Conservation (phyloP, 1,284 basidiomycete genomes). For the Polyporus tsugae region DNA sequence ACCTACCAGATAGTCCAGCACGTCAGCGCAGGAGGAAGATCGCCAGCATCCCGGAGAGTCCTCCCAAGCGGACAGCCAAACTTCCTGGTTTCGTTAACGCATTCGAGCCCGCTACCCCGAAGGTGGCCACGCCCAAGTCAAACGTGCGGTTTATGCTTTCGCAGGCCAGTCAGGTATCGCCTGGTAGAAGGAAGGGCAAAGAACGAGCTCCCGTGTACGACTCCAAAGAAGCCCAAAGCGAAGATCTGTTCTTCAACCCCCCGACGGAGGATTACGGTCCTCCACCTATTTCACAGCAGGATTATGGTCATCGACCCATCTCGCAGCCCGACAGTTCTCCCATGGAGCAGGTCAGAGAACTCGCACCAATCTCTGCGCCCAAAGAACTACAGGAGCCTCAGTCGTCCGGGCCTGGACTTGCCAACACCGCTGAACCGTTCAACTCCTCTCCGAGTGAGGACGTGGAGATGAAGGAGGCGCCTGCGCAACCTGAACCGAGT, state of each 20-base stretch:
- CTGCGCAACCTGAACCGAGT: conserved; percentile 33
- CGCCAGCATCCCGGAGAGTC: conserved; percentile 30
- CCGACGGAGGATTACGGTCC: neutral
- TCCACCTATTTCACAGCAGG: neutral
- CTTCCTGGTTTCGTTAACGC: conserved; percentile 47
- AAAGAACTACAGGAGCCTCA: neutral
- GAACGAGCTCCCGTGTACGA: conserved; percentile 27
- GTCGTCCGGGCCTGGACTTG: neutral
- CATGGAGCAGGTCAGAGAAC: conserved; percentile 8
- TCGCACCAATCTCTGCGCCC: neutral
- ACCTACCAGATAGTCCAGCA: conserved; percentile 31
- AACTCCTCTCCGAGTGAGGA: conserved; percentile 22
- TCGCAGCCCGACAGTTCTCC: neutral
- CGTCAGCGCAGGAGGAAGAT: conserved; percentile 20
- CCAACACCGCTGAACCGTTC: conserved; percentile 5
- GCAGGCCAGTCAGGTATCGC: conserved; percentile 23
- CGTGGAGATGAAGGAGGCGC: conserved; percentile 40
- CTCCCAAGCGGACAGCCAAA: conserved; percentile 17
- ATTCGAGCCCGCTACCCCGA: conserved; percentile 39
- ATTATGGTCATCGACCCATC: neutral
- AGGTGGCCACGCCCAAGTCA: conserved; percentile 12
- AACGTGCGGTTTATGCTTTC: conserved; percentile 23
- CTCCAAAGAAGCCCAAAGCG: conserved; percentile 11
- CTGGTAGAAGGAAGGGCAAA: conserved; percentile 35
- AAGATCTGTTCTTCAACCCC: conserved; percentile 27